Evolutionary conservation across 108 stramenopile genomes (phyloP).

Genomic region (Nitzschia inconspicua): DNA sequence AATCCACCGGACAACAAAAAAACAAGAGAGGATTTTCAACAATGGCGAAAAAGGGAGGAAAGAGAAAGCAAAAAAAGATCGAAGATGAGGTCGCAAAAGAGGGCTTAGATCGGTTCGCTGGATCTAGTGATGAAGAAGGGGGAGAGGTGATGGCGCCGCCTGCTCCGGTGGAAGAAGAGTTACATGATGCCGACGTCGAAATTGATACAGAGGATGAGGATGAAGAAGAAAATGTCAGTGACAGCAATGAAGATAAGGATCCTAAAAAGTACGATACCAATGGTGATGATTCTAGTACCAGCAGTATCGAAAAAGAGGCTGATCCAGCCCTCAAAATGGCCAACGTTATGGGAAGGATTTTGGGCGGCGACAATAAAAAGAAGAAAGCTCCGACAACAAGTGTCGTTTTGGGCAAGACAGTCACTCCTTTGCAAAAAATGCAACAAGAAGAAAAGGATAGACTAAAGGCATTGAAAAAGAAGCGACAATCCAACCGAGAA

Average conservation of each 20-base stretch:
- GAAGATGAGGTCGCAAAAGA: conserved; percentile 8
- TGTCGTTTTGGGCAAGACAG: conserved; percentile 69
- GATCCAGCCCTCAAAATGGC: conserved; percentile 52
- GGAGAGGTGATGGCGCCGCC: conserved; percentile 23
- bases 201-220: conserved; percentile 29
- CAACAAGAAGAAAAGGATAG: conserved; percentile 62
- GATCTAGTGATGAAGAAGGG: conserved; percentile 79
- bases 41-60: conserved; percentile 6
- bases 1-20: no score
- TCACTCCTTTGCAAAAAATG: conserved; percentile 71
- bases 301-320: conserved; percentile 28
- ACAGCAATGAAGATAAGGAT: conserved; percentile 14
- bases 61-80: background rate
- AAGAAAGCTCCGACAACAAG: conserved; percentile 14
- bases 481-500: conserved; percentile 58
- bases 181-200: conserved; percentile 8
- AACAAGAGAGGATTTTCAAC: conserved; percentile 7
- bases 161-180: conserved; percentile 4
- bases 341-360: conserved; percentile 79
- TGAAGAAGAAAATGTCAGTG: conserved; percentile 24
- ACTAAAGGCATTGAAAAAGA: conserved; percentile 39
- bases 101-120: conserved; percentile 80
- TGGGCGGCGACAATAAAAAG: conserved; percentile 29
- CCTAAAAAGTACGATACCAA: conserved; percentile 15
- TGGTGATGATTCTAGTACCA: conserved; percentile 11